These are phyloP conservation scores for Pseudozyma sp. DNA, from an alignment of 1,284 basidiomycete genomes.

Conservation along the genomic window DNA sequence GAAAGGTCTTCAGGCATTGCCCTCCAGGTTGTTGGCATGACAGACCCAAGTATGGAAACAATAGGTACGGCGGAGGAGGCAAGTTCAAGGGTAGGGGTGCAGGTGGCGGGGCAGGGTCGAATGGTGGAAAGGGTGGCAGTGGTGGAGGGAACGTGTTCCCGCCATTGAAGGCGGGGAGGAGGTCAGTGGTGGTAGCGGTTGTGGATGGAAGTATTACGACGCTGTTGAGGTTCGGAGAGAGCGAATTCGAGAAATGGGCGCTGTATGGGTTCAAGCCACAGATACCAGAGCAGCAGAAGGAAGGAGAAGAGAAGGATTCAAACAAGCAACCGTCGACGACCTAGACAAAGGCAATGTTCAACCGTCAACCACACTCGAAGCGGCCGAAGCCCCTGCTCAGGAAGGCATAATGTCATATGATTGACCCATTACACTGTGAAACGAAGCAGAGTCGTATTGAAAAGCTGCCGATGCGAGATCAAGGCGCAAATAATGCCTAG, in stretches of 20 bases:
- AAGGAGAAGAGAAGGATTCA: not conserved
- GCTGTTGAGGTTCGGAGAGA: constrained; percentile 88
- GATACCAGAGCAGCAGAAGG: not conserved
- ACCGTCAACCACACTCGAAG: not conserved
- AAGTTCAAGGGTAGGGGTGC: constrained; percentile 3
- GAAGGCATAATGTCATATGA: not conserved
- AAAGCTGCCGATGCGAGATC: not conserved
- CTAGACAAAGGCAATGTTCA: not conserved
- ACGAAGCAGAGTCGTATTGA: too few relatives aligned
- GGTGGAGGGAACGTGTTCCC: constrained; percentile 66
- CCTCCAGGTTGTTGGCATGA: constrained; percentile 17
- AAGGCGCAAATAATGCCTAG: not conserved
- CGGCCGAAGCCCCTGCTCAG: not conserved
- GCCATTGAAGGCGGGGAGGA: constrained; percentile 82
- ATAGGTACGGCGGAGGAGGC: not conserved
- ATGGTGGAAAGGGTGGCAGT: constrained; percentile 3
- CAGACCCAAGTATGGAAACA: not conserved
- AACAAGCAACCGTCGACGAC: not conserved
- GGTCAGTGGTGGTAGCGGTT: constrained; percentile 85
- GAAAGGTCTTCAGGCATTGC: constrained; percentile 19
- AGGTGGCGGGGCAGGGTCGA: constrained; percentile 7
- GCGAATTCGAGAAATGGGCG: constrained; percentile 81
- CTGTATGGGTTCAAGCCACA: constrained; percentile 17
- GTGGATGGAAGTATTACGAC: constrained; percentile 90
- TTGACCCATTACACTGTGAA: constrained; percentile 2